Conservation (phyloP, 768 basidiomycete genomes). For the Pisolithus albus region DNA sequence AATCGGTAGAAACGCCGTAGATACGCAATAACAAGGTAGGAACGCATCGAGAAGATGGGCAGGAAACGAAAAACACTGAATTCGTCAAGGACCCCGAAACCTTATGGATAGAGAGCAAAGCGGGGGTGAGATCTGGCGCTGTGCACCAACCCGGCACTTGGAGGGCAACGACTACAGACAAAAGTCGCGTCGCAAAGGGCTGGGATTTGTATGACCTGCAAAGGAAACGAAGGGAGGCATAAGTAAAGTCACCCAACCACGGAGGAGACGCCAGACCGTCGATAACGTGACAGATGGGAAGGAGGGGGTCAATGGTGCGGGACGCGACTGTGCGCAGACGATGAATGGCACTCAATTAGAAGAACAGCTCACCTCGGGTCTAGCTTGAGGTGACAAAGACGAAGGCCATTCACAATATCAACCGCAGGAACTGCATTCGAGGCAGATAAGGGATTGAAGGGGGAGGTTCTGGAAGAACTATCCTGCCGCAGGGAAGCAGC, state of each 20-base stretch:
- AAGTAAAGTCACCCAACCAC: constrained; percentile 9
- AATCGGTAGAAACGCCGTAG: constrained; percentile 82
- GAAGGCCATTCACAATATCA: constrained; percentile 52
- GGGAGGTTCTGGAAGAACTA: constrained; percentile 17
- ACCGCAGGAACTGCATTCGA: constrained; percentile 34
- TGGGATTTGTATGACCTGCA: constrained; percentile 59
- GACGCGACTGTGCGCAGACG: not conserved
- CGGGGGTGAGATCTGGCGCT: constrained; percentile 33
- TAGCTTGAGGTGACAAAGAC: constrained; percentile 47
- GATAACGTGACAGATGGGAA: constrained; percentile 5
- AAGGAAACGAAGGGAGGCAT: constrained; percentile 9
- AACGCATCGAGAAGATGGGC: constrained; percentile 39
- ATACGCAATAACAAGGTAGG: constrained; percentile 82
- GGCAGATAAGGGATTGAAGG: constrained; percentile 29
- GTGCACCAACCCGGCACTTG: constrained; percentile 55
- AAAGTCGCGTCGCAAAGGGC: constrained; percentile 47
- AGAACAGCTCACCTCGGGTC: constrained; percentile 61
- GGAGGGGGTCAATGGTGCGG: constrained; percentile 23
- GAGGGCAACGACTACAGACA: constrained; percentile 49
- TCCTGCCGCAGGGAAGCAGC: not conserved
- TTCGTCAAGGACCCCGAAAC: constrained; percentile 93
- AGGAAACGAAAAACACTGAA: constrained; percentile 94
- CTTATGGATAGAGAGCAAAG: constrained; percentile 58
- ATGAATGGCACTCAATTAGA: constrained; percentile 17
- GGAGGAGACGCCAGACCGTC: constrained; percentile 31